Evolutionary conservation across 176 grass and related monocot genomes (phyloP).

Genomic region (Calamus simplicifolius): DNA sequence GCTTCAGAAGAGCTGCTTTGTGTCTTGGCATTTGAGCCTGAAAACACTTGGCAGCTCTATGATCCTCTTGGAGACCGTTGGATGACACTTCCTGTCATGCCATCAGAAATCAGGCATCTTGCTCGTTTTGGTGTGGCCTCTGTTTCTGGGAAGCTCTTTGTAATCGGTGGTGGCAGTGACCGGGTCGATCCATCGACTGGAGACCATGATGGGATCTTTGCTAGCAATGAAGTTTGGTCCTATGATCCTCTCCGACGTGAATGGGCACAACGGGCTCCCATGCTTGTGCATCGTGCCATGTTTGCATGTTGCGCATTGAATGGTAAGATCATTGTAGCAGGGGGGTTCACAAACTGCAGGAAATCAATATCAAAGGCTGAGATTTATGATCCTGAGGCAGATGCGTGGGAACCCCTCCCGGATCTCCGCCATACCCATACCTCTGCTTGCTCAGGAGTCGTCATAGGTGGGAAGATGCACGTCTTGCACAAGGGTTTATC

Average conservation of each 20-base stretch:
- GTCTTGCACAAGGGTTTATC: conserved; percentile 88
- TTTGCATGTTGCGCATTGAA: conserved; percentile 90
- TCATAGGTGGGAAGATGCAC: conserved; percentile 78
- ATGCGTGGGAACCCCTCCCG: conserved; percentile 74
- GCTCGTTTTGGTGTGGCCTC: conserved; percentile 76
- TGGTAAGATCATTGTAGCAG: conserved; percentile 86
- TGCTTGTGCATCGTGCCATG: conserved; percentile 81
- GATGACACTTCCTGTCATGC: conserved; percentile 91
- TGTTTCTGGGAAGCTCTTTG: conserved; percentile 78
- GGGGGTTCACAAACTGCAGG: conserved; percentile 86
- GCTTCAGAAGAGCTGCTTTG: conserved; percentile 76
- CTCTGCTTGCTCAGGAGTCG: conserved; percentile 86
- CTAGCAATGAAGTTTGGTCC: conserved; percentile 95
- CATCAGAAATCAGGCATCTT: conserved; percentile 82
- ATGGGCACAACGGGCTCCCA: conserved; percentile 52
- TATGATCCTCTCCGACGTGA: conserved; percentile 62
- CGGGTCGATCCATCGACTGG: conserved; percentile 87
- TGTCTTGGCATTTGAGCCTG: conserved; percentile 87
- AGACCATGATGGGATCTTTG: conserved; percentile 88
- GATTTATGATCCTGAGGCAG: conserved; percentile 75
- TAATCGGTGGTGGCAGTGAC: conserved; percentile 94
- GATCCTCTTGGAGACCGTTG: conserved; percentile 76
- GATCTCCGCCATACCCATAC: conserved; percentile 72
- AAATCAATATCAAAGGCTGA: conserved; percentile 79
- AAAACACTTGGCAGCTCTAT: conserved; percentile 97